These are phyloP conservation scores for Erysimum cheiri DNA, from an alignment of 441 rosid genomes.

Conservation along the genomic window DNA sequence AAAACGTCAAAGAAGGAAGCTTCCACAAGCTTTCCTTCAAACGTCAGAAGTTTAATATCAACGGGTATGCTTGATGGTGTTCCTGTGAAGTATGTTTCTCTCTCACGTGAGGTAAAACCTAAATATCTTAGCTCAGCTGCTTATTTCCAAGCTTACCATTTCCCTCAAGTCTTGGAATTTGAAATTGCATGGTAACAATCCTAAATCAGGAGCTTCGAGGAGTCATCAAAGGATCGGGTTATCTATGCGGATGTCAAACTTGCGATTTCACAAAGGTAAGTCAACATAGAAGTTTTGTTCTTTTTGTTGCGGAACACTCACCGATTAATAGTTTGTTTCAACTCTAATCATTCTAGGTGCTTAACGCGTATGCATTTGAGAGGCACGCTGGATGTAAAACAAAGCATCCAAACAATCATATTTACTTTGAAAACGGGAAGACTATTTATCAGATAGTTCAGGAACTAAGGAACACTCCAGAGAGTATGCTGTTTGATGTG, in stretches of 20 bases:
- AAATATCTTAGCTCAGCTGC: constrained; percentile 1
- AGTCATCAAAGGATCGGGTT: constrained; percentile 74
- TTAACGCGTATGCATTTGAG: constrained; percentile 81
- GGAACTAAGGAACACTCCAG: constrained; percentile 73
- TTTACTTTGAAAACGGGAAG: constrained; percentile 79
- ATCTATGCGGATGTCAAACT: constrained; percentile 73
- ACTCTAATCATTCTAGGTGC: constrained; percentile 49
- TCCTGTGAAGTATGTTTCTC: constrained; percentile 71
- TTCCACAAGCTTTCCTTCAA: constrained; percentile 75
- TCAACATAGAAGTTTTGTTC: constrained; percentile 13
- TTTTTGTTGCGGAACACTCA: not conserved
- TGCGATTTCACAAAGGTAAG: constrained; percentile 71
- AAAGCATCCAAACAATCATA: constrained; percentile 84
- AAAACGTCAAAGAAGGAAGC: constrained; percentile 65
- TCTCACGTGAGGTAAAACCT: constrained; percentile 67
- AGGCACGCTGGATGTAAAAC: constrained; percentile 82
- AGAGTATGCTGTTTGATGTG: constrained; percentile 58
- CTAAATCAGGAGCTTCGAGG: constrained; percentile 63
- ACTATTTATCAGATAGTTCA: constrained; percentile 79
- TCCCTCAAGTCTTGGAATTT: constrained; percentile 4
- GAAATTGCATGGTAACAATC: constrained; percentile 15
- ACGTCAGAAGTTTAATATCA: constrained; percentile 73
- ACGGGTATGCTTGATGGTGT: constrained; percentile 74
- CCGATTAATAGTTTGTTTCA: not conserved
- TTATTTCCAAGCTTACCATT: constrained; percentile 32